Evolutionary conservation across 805 yeast genomes (phyloP), one percentile per base, ranked within the genome.

Genomic region (Millerago galiae): DNA sequence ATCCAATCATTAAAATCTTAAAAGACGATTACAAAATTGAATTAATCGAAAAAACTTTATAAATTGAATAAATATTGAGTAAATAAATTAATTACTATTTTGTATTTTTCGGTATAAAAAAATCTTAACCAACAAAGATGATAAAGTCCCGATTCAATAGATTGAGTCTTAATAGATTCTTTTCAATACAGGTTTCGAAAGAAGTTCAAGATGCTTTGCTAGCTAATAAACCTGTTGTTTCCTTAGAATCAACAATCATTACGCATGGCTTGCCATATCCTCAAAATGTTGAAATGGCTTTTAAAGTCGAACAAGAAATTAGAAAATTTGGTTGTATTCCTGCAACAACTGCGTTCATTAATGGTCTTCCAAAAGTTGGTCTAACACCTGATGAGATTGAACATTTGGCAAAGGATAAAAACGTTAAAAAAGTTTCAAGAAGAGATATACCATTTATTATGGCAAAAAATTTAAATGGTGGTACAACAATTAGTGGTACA

Each of bases 211-310:
- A 79, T 46, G 95, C 95, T 0, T 53, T 87, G 14, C 50, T 51
- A 11, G 71, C 71, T 3, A 70, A 71, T 15, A 61, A 48, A 30
- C 95, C 96, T 0, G 77, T 88, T 6, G 93, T 89, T 4, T 81
- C 96, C 0, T 66, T 88, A 13, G 96, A 89, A 57, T 79, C 89
- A 17, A 88, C 96, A 8, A 89, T 88, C 54, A 77, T 89, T 50
- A 83, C 95, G 7, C 96, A 88, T 64, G 96, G 96, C 1, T 69
- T 88, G 32, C 95, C 96, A 3, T 83, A 63, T 55, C 96, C 96
- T 0, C 72, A 73, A 17, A 88, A 89, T 54, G 54, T 84, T 10
- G 68, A 70, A 21, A 81, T 88, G 88, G 95, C 96, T 0, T 53
- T 53, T 26, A 60, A 67, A 2, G 95, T 85, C 1, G 95, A 88